Evolutionary conservation across 2,329 filamentous ascomycete species (phyloP).

Genomic region (Penicillium frequentans): DNA sequence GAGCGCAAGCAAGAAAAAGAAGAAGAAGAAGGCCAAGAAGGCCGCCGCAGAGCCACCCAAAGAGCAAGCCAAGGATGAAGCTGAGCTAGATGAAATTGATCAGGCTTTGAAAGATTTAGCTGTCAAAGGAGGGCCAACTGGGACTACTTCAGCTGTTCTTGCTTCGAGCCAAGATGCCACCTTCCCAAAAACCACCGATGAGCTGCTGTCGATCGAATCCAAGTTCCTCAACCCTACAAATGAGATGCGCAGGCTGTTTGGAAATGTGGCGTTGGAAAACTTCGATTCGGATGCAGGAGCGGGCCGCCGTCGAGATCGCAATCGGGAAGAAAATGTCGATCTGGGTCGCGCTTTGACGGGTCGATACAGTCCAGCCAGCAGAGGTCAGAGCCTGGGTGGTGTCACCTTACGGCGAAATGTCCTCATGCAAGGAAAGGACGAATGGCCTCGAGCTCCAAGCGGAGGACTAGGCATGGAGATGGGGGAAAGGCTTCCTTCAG

Average conservation of each 20-base stretch:
- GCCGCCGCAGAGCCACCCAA: slow-evolving; percentile 19
- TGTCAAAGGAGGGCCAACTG: slow-evolving; percentile 36
- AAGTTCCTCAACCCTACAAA: slow-evolving; percentile 81
- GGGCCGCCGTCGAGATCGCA: slow-evolving; percentile 57
- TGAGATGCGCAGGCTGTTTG: slow-evolving; percentile 82
- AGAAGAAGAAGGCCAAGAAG: slow-evolving; percentile 54
- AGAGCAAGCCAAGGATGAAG: slow-evolving; percentile 21
- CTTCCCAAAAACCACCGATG: slow-evolving; percentile 45
- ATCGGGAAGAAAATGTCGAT: slow-evolving; percentile 44
- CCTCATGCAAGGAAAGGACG: slow-evolving; percentile 82
- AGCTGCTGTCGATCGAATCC: slow-evolving; percentile 63
- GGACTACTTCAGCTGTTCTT: slow-evolving; percentile 27
- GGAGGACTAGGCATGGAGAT: slow-evolving; percentile 83
- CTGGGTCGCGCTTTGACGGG: slow-evolving; percentile 58
- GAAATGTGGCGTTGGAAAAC: slow-evolving; percentile 61
- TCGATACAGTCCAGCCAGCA: slow-evolving; percentile 54
- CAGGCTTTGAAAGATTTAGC: slow-evolving; percentile 61
- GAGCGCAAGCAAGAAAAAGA: slow-evolving; percentile 62
- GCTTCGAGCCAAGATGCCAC: slow-evolving; percentile 36
- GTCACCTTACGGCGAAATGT: slow-evolving; percentile 74
- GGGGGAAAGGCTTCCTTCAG: slow-evolving; percentile 55
- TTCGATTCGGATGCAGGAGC: slow-evolving; percentile 51
- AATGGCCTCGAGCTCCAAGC: slow-evolving; percentile 77
- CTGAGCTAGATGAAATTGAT: slow-evolving; percentile 65
- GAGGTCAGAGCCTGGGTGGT: slow-evolving; percentile 66